phyloP scores from a whole-genome alignment of 352 stramenopile genomes.

The Halophytophthora polymorphica region DNA sequence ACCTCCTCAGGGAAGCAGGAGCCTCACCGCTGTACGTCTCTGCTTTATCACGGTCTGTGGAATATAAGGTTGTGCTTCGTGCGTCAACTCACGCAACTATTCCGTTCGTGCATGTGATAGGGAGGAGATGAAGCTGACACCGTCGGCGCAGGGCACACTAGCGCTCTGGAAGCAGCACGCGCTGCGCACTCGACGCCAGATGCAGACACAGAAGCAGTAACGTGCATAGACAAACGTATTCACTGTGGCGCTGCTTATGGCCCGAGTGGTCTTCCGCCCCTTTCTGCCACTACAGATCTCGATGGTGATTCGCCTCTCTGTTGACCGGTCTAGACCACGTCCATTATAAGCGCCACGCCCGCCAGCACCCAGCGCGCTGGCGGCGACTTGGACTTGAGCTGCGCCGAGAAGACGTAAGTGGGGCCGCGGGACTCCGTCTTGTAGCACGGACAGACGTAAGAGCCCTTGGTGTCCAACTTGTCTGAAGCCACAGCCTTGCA shows the following conservation, averaged over 20 bases:
- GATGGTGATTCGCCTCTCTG: slow-evolving; percentile 2
- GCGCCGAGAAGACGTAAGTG: slow-evolving; percentile 97
- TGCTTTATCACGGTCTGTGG: neutral
- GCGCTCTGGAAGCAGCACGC: slow-evolving; percentile 41
- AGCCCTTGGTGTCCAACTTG: slow-evolving; percentile 93
- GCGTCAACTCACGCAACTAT: neutral
- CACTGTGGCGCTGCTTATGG: neutral
- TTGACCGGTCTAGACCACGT: slow-evolving; percentile 57
- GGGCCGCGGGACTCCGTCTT: slow-evolving; percentile 95
- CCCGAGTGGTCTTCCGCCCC: neutral
- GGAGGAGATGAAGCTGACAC: slow-evolving; percentile 36
- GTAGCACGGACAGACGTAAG: slow-evolving; percentile 96
- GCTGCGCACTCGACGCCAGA: slow-evolving; percentile 10
- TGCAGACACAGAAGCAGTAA: slow-evolving; percentile 2
- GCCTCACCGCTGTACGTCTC: slow-evolving; percentile 27
- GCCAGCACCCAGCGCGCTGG: slow-evolving; percentile 94
- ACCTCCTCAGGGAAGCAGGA: slow-evolving; percentile 21
- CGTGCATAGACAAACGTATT: slow-evolving; percentile 6
- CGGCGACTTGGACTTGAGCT: slow-evolving; percentile 97
- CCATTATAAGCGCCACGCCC: slow-evolving; percentile 95
- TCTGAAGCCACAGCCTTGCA: slow-evolving; percentile 95
- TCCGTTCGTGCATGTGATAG: slow-evolving; percentile 15
- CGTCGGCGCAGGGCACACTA: slow-evolving; percentile 43
- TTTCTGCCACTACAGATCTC: neutral
- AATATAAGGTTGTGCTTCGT: neutral